Evolutionary conservation across 139 green algal species (phyloP), one percentile per base, ranked within the genome.

Genomic region (Edaphochlamys debaryana): DNA sequence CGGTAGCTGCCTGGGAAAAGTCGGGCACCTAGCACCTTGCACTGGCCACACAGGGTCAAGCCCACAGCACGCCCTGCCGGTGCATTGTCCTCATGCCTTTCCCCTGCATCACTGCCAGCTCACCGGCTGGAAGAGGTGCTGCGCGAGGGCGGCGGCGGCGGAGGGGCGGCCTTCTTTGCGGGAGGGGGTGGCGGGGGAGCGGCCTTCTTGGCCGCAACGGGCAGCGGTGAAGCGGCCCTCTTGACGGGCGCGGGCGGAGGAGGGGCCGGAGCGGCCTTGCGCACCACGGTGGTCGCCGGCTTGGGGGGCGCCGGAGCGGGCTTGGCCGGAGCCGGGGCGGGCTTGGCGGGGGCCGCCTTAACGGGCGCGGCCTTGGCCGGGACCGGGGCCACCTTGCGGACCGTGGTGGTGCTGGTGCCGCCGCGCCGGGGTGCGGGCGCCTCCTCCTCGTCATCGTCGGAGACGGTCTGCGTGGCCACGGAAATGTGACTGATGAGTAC

Each of bases 81-180:
- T 45, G 71, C 71, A 52, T 22, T 54, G 11, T 54, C 45, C 13
- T 54, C 45, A 9, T 22, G 11, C 45, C 45, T 13, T 9, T 54
- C 45, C 45, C 45, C 45, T 22, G 45, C 9, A 54, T 25, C 56
- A 9, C 23, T n/a, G 23, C 3, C 23, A 23, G 17, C 40, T 45
- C 11, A 62, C 56, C 56, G 25, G 56, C 56, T 63, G 56, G 25
- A 25, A 6, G 56, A 32, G 56, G 19, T 63, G 56, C 20, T 32
- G 23, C 3, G 15, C 19, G 19, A 29, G 17, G 23, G 1, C 17
- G 70, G 42, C 17, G 69, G 70, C 32, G 70, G 70, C 30, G 70
- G 45, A 20, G 69, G 41, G 40, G 69, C 69, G 45, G 42, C 42
- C 69, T 75, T 75, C 41, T 54, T 54, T n/a, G n/a, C n/a, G n/a